Conservation (phyloP, 1,284 basidiomycete genomes). For the Rhodotorula sp. region DNA sequence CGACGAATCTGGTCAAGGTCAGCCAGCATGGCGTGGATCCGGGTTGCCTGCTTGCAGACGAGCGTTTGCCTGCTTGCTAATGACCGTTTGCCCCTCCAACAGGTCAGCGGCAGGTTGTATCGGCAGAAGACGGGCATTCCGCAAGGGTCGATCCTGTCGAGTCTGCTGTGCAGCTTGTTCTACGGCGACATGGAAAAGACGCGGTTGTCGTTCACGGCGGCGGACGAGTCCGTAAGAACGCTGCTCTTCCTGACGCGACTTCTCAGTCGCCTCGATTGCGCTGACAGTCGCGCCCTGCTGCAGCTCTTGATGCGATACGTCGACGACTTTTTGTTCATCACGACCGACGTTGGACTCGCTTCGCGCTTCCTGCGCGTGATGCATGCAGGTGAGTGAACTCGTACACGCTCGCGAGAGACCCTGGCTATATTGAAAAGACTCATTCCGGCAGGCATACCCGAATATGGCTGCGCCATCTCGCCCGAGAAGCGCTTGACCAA, state of each 20-base stretch:
- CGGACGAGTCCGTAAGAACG: constrained; percentile 60
- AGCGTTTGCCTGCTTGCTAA: background rate
- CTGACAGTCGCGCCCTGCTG: background rate
- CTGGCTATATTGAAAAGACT: background rate
- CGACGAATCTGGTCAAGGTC: constrained; percentile 85
- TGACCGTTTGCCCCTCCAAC: background rate
- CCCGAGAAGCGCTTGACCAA: constrained; percentile 85
- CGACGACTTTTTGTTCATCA: constrained; percentile 91
- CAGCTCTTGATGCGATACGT: constrained; percentile 80
- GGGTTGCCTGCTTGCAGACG: accelerated
- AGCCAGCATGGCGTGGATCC: constrained; percentile 19
- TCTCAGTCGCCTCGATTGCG: background rate
- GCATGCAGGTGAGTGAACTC: constrained; percentile 60
- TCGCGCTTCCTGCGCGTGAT: constrained; percentile 72
- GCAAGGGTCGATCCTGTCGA: constrained; percentile 88
- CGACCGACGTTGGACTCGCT: constrained; percentile 66
- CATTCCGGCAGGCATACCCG: constrained; percentile 65
- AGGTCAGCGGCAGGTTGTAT: constrained; percentile 77
- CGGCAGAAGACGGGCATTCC: constrained; percentile 89
- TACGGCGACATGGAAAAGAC: constrained; percentile 83
- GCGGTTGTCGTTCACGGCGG: constrained; percentile 61
- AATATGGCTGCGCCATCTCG: constrained; percentile 90
- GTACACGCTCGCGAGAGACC: background rate
- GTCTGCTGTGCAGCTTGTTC: constrained; percentile 86
- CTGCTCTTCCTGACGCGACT: background rate